Base-by-base conservation (phyloP, 179 eudicot genomes). In the Sideroxylon spinosum region DNA sequence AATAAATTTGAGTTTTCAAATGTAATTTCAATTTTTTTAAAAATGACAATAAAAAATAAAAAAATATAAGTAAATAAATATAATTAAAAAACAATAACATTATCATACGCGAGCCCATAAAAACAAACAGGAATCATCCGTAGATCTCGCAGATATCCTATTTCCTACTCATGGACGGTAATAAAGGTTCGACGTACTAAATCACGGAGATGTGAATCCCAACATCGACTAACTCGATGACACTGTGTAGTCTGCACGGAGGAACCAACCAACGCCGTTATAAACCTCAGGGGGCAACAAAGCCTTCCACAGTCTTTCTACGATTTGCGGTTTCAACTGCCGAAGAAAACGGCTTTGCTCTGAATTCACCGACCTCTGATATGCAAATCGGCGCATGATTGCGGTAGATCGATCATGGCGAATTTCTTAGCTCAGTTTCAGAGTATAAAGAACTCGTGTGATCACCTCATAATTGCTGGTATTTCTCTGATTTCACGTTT, bases 361-460 rank as follows among this genome's bases (percentile, higher is more conserved):
- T 32, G 50, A n/a, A 10, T 71, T 23, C 29, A 16, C 28, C 67
- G 12, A 32, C 48, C 16, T 61, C 57, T 9, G 4, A 26, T 48
- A 16, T 25, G 9, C 71, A 10, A 46, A 72, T 32, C 70, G 9
- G 82, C 82, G 46, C 86, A 90, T 87, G 90, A 65, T 82, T 84
- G 50, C 83, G 26, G 16, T 81, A 55, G 92, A 89, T 88, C 86
- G 73, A 55, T 73, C 66, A 94, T 95, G 98, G 97, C 98, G 74
- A 93, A 87, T 86, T 92, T 89, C 89, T 85, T 95, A 81, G 90
- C 98, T 82, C 99, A 95, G 83, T 91, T 93, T 46, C 97, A 93
- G 81, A 87, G 91, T 48, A 92, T 95, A 80, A 95, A 93, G 79
- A 78, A 52, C 78, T 78, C 89, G 6, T 87, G 85, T 83, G 89